Percentiles rank a stretch among this genome's conserved stretches.
Conservation (phyloP, 306 rosid genomes). For the Elaeagnus macrophylla region DNA sequence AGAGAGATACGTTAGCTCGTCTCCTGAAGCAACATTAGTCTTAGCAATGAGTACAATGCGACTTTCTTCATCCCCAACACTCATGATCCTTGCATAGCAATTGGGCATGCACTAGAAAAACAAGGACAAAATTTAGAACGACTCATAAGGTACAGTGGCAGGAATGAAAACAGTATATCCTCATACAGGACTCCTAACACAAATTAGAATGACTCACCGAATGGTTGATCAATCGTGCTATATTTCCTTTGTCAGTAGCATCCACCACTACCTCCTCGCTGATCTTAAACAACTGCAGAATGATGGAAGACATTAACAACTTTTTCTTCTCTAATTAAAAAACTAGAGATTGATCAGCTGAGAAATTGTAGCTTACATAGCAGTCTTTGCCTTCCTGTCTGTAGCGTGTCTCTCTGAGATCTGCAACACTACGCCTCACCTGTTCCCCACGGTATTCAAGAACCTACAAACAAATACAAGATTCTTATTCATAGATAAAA, state of each 20-base stretch:
- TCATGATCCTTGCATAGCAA: slow-evolving; percentile 99
- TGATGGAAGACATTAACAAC: slow-evolving; percentile 4
- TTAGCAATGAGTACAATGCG: slow-evolving; percentile 94
- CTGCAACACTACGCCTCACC: slow-evolving; percentile 85
- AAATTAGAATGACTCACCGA: slow-evolving; percentile 47
- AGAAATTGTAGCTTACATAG: slow-evolving; percentile 51
- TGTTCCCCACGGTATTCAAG: slow-evolving; percentile 99
- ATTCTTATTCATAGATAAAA: slow-evolving; percentile 8
- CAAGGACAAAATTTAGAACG: slow-evolving; percentile 1
- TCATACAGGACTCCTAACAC: background rate
- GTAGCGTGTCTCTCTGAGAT: slow-evolving; percentile 85
- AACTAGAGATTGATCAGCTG: background rate
- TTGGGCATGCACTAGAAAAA: slow-evolving; percentile 85
- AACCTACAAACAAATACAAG: slow-evolving; percentile 45
- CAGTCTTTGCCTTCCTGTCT: slow-evolving; percentile 84
- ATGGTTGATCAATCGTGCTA: slow-evolving; percentile 95
- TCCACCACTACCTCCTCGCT: slow-evolving; percentile 99
- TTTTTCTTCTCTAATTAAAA: background rate
- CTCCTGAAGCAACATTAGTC: slow-evolving; percentile 64
- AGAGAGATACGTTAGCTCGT: slow-evolving; percentile 70
- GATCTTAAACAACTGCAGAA: slow-evolving; percentile 84
- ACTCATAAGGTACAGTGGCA: slow-evolving; percentile 1
- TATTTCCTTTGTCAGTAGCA: slow-evolving; percentile 97
- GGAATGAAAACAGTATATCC: background rate
- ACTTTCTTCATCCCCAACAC: slow-evolving; percentile 93